Evolutionary conservation across 768 basidiomycete genomes (phyloP).

Genomic region (Myochromella boudieri): DNA sequence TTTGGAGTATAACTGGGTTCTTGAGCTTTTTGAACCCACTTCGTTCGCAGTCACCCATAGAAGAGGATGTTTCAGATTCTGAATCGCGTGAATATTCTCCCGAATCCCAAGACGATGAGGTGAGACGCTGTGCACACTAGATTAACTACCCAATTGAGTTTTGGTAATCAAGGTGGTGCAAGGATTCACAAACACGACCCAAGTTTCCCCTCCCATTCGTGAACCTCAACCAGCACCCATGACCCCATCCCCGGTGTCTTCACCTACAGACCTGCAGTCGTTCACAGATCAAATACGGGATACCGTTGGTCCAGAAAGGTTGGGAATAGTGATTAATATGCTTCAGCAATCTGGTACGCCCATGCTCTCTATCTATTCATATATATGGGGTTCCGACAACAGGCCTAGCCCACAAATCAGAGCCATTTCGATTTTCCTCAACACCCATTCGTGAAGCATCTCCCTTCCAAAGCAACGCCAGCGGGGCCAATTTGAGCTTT

Average conservation of each 20-base stretch:
- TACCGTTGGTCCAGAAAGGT: constrained; percentile 8
- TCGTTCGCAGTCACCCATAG: constrained; percentile 26
- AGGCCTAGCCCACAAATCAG: constrained; percentile 33
- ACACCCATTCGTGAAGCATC: constrained; percentile 41
- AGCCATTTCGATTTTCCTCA: constrained; percentile 64
- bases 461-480: constrained; percentile 21
- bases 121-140: too few relatives aligned
- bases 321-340: constrained; percentile 23
- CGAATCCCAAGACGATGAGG: constrained; percentile 24
- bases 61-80: constrained; percentile 20
- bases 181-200: too few relatives aligned
- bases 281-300: constrained; percentile 12
- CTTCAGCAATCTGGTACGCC: constrained; percentile 53
- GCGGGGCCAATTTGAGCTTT: constrained; percentile 20
- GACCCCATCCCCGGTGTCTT: constrained; percentile 18
- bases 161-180: too few relatives aligned
- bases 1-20: constrained; percentile 54
- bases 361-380: too few relatives aligned
- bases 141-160: too few relatives aligned
- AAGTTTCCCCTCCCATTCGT: constrained; percentile 8
- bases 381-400: constrained; percentile 3
- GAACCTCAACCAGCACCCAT: too few relatives aligned
- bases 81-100: constrained; percentile 17
- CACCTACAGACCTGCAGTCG: constrained; percentile 43
- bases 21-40: constrained; percentile 53